Evolutionary conservation across 192 early-diverging fungal genomes (phyloP).

Genomic region (Backusella luteola): DNA sequence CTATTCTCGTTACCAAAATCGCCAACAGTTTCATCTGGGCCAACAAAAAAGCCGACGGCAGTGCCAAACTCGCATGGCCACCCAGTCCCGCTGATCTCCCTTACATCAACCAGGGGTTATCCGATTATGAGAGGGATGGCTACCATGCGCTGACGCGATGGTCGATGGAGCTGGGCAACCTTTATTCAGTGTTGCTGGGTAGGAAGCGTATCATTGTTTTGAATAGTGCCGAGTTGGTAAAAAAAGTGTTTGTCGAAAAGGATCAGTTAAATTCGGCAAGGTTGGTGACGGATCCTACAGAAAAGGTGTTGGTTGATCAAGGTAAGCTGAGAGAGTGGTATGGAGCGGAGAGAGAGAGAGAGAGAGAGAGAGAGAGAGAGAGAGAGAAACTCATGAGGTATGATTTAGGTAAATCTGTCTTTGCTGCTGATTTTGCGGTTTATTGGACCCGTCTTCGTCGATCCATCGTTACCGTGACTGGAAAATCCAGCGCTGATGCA

Average conservation of each 20-base stretch:
- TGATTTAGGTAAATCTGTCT: constrained; percentile 18
- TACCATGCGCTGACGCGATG: constrained; percentile 23
- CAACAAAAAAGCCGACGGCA: constrained; percentile 28
- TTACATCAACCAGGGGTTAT: constrained; percentile 16
- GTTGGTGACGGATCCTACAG: constrained; percentile 8
- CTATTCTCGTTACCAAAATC: neutral
- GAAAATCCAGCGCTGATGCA: neutral
- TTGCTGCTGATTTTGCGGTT: constrained; percentile 20
- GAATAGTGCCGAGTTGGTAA: constrained; percentile 18
- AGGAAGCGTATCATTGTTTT: constrained; percentile 24
- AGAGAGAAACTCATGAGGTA: neutral
- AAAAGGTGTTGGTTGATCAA: constrained; percentile 18
- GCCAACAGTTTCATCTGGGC: constrained; percentile 13
- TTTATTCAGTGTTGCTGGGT: constrained; percentile 28
- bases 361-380: neutral
- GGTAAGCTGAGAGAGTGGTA: constrained; percentile 4
- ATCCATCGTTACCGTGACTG: constrained; percentile 11
- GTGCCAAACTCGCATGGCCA: constrained; percentile 22
- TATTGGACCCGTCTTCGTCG: constrained; percentile 28
- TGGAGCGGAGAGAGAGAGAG: neutral
- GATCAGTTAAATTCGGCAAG: constrained; percentile 30
- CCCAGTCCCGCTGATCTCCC: constrained; percentile 12
- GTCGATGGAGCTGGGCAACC: constrained; percentile 14
- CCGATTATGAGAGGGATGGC: neutral
- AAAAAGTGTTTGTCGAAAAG: constrained; percentile 16